These are phyloP conservation scores for Erythrophleum fordii DNA, from an alignment of 306 rosid genomes.

Conservation along the genomic window DNA sequence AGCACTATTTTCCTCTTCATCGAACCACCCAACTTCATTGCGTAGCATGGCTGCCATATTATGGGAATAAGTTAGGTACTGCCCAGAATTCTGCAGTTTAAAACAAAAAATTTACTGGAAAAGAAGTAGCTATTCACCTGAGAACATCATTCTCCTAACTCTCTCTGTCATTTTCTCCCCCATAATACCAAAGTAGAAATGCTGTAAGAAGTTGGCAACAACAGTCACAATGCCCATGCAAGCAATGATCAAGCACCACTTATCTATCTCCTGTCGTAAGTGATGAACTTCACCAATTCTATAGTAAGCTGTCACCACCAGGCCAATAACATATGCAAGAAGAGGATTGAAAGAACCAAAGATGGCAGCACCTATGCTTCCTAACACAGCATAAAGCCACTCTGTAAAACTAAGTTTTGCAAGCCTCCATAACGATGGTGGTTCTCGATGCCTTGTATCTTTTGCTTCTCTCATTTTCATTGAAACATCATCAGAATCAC, in stretches of 20 bases:
- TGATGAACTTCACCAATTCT: constrained; percentile 45
- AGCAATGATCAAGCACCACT: constrained; percentile 97
- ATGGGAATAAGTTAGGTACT: constrained; percentile 45
- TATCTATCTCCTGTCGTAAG: constrained; percentile 66
- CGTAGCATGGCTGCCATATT: constrained; percentile 91
- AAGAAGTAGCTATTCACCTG: constrained; percentile 62
- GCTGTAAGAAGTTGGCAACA: constrained; percentile 97
- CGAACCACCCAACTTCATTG: constrained; percentile 98
- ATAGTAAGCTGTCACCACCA: constrained; percentile 86
- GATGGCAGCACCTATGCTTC: constrained; percentile 97
- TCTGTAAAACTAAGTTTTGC: constrained; percentile 97
- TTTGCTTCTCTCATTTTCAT: constrained; percentile 55
- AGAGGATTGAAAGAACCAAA: constrained; percentile 99
- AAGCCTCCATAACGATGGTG: constrained; percentile 95
- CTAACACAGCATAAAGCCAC: constrained; percentile 98
- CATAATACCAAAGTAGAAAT: constrained; percentile 99
- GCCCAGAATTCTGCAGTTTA: constrained; percentile 18
- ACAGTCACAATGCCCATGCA: constrained; percentile 98
- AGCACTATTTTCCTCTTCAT: constrained; percentile 95
- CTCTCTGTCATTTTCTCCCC: constrained; percentile 99
- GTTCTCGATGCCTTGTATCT: constrained; percentile 56
- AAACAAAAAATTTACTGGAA: not conserved
- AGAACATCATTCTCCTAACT: constrained; percentile 99
- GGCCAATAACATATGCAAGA: constrained; percentile 93
- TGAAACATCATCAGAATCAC: constrained; percentile 76